Evolutionary conservation across 2,329 filamentous ascomycete species (phyloP).

Genomic region (Aspergillus fischeri): DNA sequence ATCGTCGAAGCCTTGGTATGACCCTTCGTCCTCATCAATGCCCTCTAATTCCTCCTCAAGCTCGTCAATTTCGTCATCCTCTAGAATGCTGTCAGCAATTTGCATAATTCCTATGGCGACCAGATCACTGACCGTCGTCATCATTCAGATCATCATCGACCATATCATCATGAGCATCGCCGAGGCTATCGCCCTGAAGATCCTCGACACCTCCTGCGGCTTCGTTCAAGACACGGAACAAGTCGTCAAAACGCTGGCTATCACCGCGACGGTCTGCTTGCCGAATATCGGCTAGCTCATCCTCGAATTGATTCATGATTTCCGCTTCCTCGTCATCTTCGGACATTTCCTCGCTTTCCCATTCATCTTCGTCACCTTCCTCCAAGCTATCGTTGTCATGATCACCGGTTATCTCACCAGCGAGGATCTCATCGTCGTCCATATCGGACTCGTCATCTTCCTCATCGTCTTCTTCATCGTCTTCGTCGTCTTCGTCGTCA

Average conservation of each 20-base stretch:
- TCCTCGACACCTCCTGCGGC: conserved; percentile 41
- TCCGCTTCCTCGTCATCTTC: conserved; percentile 45
- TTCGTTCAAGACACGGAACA: conserved; percentile 43
- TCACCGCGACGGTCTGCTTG: conserved; percentile 39
- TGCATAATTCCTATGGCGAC: not conserved
- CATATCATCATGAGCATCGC: conserved; percentile 44
- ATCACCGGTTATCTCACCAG: conserved; percentile 53
- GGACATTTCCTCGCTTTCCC: conserved; percentile 47
- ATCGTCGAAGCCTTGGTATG: conserved; percentile 37
- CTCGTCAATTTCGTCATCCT: conserved; percentile 53
- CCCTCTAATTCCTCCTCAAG: conserved; percentile 45
- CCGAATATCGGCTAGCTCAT: conserved; percentile 38
- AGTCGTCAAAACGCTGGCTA: conserved; percentile 42
- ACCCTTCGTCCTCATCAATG: conserved; percentile 42
- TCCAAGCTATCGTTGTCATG: conserved; percentile 50
- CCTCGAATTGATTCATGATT: conserved; percentile 43
- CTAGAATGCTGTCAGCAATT: conserved; percentile 42
- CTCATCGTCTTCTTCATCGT: conserved; percentile 60
- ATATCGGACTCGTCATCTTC: conserved; percentile 61
- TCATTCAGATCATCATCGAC: conserved; percentile 56
- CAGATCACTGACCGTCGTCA: conserved; percentile 48
- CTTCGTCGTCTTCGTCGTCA: conserved; percentile 64
- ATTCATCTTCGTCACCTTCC: conserved; percentile 46
- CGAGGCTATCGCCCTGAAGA: conserved; percentile 43
- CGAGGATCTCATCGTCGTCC: conserved; percentile 49